Conservation (phyloP, 768 basidiomycete species). For the Saitozyma podzolica region DNA sequence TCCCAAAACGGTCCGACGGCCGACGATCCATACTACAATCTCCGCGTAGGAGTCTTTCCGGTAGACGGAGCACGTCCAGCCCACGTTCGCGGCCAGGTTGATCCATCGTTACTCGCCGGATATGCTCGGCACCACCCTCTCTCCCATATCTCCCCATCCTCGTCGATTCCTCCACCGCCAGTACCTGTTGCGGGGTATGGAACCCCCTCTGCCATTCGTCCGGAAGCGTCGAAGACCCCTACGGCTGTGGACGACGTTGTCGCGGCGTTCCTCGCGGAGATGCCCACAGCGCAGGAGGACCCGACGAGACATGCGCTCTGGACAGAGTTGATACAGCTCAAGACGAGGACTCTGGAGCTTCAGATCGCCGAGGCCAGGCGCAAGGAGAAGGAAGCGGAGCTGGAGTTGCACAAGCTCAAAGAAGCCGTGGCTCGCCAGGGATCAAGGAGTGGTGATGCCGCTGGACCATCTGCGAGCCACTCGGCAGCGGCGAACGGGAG, state of each 20-base stretch:
- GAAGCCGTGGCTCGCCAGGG: not conserved
- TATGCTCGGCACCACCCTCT: not conserved
- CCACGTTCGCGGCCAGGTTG: not conserved
- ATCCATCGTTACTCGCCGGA: not conserved
- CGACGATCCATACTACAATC: not conserved
- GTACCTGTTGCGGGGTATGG: not conserved
- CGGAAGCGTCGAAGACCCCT: not conserved
- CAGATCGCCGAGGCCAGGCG: slow-evolving; percentile 47
- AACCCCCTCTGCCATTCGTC: not conserved
- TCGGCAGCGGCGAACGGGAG: not conserved
- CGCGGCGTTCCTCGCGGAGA: slow-evolving; percentile 27
- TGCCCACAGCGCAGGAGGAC: slow-evolving; percentile 34
- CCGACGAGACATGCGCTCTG: slow-evolving; percentile 30
- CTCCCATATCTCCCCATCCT: no score
- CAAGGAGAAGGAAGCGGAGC: slow-evolving; percentile 46
- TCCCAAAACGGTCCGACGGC: not conserved
- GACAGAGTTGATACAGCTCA: slow-evolving; percentile 38
- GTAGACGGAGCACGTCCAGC: not conserved
- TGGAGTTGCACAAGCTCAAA: slow-evolving; percentile 38
- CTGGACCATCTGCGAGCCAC: no score
- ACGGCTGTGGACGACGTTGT: not conserved
- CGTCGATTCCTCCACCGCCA: no score
- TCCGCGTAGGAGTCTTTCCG: not conserved
- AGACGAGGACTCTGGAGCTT: slow-evolving; percentile 38
- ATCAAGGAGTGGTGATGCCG: no score